Base-by-base conservation (phyloP, 306 rosid species). In the Corylus americana region DNA sequence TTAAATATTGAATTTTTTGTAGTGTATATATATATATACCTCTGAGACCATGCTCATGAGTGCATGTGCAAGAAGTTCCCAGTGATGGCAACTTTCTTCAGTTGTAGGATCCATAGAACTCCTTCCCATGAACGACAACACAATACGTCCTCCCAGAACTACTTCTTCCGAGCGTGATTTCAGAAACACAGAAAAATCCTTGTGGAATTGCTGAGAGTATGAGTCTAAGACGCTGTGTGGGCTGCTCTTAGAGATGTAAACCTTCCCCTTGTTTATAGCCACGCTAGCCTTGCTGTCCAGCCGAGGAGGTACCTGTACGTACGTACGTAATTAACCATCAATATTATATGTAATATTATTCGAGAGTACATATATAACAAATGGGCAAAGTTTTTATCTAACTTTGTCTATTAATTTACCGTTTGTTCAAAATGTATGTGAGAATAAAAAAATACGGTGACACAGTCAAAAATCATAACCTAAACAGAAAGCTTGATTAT, bases 31-130 rank as follows among this genome's bases (percentile, higher is more conserved):
- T 29, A 29, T 2, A 29, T 29, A 31, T 31, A 90, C 97, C 87
- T 90, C 85, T 1, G 84, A 79, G 76, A 74, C 97, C 87, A 94
- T 74, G 78, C 5, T 71, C 87, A 81, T 82, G 48, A 94, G 84
- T 7, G 97, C 93, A 0, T 7, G 83, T 1, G 94, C 91, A 2
- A 92, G 31, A 42, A 92, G 89, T 59, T 94, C 98, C 94, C 92
- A 94, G 0, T 92, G 97, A 39, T 83, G 77, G 77, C 88, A 88
- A 75, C 91, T 73, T 1, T 81, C 68, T 0, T 73, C 68, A 0
- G 86, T 29, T 5, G 96, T 85, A 62, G 93, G 92, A 25, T 94
- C 97, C 16, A 64, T 20, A 11, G 86, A 83, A 4, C 61, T 70
- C 47, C 98, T 83, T 0, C 94, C 97, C 77, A 92, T 79, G 4